Base-by-base conservation (phyloP, 208 protist species). In the Jaenimonas drosophilae region DNA sequence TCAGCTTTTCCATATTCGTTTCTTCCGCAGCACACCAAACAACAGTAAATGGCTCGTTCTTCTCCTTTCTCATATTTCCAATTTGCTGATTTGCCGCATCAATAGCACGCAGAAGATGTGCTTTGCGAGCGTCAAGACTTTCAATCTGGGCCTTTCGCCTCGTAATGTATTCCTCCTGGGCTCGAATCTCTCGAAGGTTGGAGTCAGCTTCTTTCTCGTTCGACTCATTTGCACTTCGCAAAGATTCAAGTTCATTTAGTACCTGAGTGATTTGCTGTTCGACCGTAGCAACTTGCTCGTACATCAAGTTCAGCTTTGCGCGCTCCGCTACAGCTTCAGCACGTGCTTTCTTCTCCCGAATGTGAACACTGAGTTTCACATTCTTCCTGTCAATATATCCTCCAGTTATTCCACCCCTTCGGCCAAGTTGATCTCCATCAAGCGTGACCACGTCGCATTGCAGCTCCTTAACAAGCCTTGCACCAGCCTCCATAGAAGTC, bases 391-490 rank as follows among this genome's bases (percentile, higher is more conserved):
- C 93, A 38, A 89, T 53, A 56, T 88, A 98, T 7, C 98, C 98
- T 44, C 98, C 98, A 0, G 89, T 96, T 14, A 99, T 83, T 2
- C 89, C 86, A 43, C 97, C 97, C 25, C 64, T 83, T 3, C 70
- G 66, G 16, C 85, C 74, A 12, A 95, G 49, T 59, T 90, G 78
- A 49, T 96, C 85, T 16, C 91, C 92, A 38, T 96, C 88, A 2
- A 95, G 37, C 2, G 96, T 99, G 9, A 99, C 88, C 45, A 91
- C 97, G 55, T 98, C 88, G 28, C 96, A 68, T 30, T 86, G 63
- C 19, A 94, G 55, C 36, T 71, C 51, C 30, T 76, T 79, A 21
- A 77, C 48, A 49, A 91, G 29, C 9, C 55, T 31, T 4, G 68
- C 39, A 2, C 88, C 97, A 11, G 66, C 54, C 11, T 98, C 94